Evolutionary conservation across 352 stramenopile genomes (phyloP), one percentile per base, ranked within the genome.

Genomic region (Pythium rhizo-oryzae): DNA sequence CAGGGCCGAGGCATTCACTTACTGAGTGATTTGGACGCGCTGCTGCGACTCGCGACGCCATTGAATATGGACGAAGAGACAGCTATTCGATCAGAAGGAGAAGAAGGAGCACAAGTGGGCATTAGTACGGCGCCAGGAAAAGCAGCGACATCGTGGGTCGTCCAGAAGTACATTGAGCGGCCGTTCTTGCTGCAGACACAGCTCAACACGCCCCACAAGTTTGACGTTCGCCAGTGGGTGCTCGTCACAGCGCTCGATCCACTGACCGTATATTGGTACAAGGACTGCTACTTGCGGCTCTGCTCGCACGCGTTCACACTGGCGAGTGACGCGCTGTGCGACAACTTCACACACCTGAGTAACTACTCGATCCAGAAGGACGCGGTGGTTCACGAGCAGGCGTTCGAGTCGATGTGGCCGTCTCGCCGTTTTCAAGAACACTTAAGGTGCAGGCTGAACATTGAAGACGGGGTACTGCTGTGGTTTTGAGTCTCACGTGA

Each of bases 181-280:
- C 90, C 89, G 25, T 64, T 96, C 35, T 62, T 92, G 24, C 55
- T 91, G 8, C 77, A 81, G 35, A 55, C 85, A 13, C 78, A 81
- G 46, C 52, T 69, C 28, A n/a, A 16, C 5, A 53, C 24, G 33
- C 74, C 71, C 0, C 78, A 76, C 51, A 97, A 96, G 67, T 96
- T 97, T 71, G 90, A 97, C 66, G 81, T 96, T 51, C 81, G 88
- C 7, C 90, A 96, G 71, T 97, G 90, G 89, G 82, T 94, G 23
- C 68, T 97, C 12, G 70, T 97, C 66, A 89, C 82, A 9, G 80
- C 74, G 11, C 70, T 90, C 13, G 61, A 80, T 30, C 87, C 89
- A 8, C 61, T 90, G 21, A 65, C 66, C 0, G 76, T 75, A 24
- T 94, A 84, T 30, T 94, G 86, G 86, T 89, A 91, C 46, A 53